These are phyloP conservation scores for Neofusicoccum parvum DNA, from an alignment of 2,329 filamentous ascomycete species.

Conservation along the genomic window DNA sequence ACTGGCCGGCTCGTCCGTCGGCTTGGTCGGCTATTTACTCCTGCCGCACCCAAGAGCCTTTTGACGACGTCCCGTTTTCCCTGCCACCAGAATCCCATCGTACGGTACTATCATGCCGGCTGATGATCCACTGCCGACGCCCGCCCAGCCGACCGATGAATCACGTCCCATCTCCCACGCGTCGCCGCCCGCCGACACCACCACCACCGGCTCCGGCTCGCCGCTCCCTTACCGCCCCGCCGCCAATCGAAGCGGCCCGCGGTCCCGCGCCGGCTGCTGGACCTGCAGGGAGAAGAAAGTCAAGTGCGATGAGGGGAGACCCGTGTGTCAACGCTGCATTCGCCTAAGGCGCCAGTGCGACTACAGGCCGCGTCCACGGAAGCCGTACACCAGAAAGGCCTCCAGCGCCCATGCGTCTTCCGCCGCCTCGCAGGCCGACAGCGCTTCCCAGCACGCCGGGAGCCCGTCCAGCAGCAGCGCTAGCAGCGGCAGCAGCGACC, in stretches of 20 bases:
- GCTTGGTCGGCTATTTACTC: background rate
- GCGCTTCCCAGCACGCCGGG: background rate
- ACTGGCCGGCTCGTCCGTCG: background rate
- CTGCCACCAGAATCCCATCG: background rate
- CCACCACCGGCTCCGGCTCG: background rate
- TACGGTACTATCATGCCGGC: constrained; percentile 4
- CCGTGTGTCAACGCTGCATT: constrained; percentile 39
- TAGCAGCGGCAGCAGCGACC: constrained; percentile 12
- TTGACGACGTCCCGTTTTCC: background rate
- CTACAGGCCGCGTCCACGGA: constrained; percentile 4
- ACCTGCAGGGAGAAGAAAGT: constrained; percentile 13
- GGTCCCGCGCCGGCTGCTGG: constrained; percentile 9
- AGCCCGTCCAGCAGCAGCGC: constrained; percentile 8
- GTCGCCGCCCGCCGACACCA: background rate
- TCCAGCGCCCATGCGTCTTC: background rate
- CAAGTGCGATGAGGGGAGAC: constrained; percentile 18
- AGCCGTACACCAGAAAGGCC: constrained; percentile 10
- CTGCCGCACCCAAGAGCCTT: too few species aligned
- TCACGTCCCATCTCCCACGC: background rate
- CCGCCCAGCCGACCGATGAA: background rate
- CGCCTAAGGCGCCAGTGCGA: constrained; percentile 40
- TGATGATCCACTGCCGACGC: background rate
- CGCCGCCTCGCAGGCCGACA: background rate
- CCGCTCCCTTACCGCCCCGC: constrained; percentile 1
- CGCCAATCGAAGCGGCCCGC: constrained; percentile 19